Conservation (phyloP, 2,329 filamentous ascomycete genomes). For the Colletotrichum shisoi region DNA sequence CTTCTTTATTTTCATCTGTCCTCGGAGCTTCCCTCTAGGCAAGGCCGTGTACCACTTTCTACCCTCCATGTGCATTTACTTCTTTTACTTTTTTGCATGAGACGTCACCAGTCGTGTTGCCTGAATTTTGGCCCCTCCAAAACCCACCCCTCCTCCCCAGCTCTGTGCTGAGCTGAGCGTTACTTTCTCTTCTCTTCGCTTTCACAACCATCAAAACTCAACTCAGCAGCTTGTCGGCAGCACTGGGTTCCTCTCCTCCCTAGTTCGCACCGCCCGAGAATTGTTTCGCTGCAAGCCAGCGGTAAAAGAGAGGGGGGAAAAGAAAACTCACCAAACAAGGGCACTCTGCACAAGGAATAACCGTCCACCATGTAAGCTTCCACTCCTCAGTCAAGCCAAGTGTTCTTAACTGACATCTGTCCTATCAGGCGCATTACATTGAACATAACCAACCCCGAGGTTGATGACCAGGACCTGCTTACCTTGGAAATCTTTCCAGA, state of each 20-base stretch:
- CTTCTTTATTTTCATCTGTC: background rate
- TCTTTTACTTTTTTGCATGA: constrained; percentile 3
- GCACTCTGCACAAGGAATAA: constrained; percentile 6
- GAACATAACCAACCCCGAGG: constrained; percentile 78
- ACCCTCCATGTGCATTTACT: background rate
- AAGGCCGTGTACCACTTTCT: background rate
- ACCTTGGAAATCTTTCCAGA: constrained; percentile 82
- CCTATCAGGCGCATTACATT: constrained; percentile 81
- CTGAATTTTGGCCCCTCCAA: constrained; percentile 30
- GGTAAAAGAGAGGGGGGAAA: background rate
- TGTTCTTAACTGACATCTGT: constrained; percentile 18
- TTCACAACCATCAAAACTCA: constrained; percentile 31
- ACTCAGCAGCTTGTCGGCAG: constrained; percentile 12
- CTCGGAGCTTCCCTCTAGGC: background rate
- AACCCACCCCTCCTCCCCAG: constrained; percentile 32
- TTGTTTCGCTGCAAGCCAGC: background rate
- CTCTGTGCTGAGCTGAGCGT: constrained; percentile 21
- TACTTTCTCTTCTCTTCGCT: constrained; percentile 26
- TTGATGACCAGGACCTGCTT: constrained; percentile 72
- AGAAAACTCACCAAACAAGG: background rate
- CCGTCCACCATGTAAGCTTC: constrained; percentile 33
- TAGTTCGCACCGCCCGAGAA: constrained; percentile 3
- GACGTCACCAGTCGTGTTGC: constrained; percentile 35
- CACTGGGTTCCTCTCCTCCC: background rate
- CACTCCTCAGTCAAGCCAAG: background rate